phyloP scores from a whole-genome alignment of 306 rosid genomes.

The Dalbergia oliveri region DNA sequence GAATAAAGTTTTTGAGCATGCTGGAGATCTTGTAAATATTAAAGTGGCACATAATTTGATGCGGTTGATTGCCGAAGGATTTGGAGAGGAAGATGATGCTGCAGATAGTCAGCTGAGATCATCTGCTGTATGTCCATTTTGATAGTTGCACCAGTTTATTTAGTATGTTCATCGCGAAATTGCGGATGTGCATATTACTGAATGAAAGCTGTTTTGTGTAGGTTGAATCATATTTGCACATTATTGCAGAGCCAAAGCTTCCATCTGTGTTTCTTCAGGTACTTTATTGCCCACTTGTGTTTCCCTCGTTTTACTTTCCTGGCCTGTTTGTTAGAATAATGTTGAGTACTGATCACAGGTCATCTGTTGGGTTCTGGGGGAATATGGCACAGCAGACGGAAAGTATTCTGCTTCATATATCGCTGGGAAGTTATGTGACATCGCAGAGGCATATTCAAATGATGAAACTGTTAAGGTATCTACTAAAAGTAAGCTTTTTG shows the following conservation, averaged over 20 bases:
- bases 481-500: slow-evolving; percentile 22
- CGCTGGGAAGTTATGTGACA: slow-evolving; percentile 88
- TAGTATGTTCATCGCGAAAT: slow-evolving; percentile 1
- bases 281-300: slow-evolving; percentile 40
- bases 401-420: slow-evolving; percentile 81
- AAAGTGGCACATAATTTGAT: slow-evolving; percentile 98
- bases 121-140: slow-evolving; percentile 82
- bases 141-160: slow-evolving; percentile 42
- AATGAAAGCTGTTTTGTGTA: slow-evolving; percentile 50
- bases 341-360: slow-evolving; percentile 70
- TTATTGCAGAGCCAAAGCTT: slow-evolving; percentile 92
- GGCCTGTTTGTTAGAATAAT: slow-evolving; percentile 41
- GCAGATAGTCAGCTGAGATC: slow-evolving; percentile 91
- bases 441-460: slow-evolving; percentile 93
- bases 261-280: slow-evolving; percentile 96
- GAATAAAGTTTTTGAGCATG: slow-evolving; percentile 99
- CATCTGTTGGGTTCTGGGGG: slow-evolving; percentile 99
- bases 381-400: slow-evolving; percentile 95
- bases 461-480: slow-evolving; percentile 93
- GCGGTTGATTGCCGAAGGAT: slow-evolving; percentile 98
- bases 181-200: slow-evolving; percentile 35
- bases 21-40: slow-evolving; percentile 95
- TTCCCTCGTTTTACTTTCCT: slow-evolving; percentile 26
- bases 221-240: slow-evolving; percentile 90
- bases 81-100: slow-evolving; percentile 90